A percentile compares a stretch with the other conserved stretches of the same genome.
These are phyloP conservation scores for Globisporangium splendens DNA, from an alignment of 352 stramenopile species.

Conservation along the genomic window DNA sequence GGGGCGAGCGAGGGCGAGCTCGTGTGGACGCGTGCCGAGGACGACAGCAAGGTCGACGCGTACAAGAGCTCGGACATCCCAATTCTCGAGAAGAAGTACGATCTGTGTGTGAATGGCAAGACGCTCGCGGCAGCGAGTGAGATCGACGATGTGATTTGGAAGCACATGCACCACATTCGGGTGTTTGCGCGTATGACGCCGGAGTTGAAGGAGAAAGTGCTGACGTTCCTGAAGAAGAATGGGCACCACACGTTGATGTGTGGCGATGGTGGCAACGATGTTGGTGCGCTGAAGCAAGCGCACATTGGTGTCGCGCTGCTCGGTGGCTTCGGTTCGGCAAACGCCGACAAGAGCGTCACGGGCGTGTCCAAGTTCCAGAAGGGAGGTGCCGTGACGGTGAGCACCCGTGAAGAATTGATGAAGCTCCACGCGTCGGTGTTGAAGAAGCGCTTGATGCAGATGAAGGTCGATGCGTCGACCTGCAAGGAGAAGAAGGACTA, in stretches of 20 bases:
- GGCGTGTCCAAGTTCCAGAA: constrained; percentile 78
- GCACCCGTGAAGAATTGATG: constrained; percentile 69
- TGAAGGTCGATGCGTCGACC: constrained; percentile 55
- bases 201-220: constrained; percentile 95
- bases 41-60: constrained; percentile 60
- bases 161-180: constrained; percentile 69
- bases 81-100: constrained; percentile 72
- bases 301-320: constrained; percentile 84
- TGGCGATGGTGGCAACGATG: constrained; percentile 98
- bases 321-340: constrained; percentile 78
- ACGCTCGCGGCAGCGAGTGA: constrained; percentile 68
- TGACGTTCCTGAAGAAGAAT: constrained; percentile 92
- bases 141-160: constrained; percentile 82
- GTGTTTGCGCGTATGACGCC: constrained; percentile 97
- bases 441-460: constrained; percentile 73
- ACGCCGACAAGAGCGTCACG: constrained; percentile 85
- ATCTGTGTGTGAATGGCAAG: constrained; percentile 84
- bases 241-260: constrained; percentile 96
- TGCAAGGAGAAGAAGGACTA: constrained; percentile 84
- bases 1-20: constrained; percentile 30
- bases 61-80: constrained; percentile 67
- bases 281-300: constrained; percentile 93
- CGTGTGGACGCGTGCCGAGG: constrained; percentile 80
- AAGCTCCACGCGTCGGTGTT: constrained; percentile 85
- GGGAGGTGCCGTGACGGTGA: constrained; percentile 35